Evolutionary conservation across 2,329 filamentous ascomycete genomes (phyloP).

Genomic region (Cercospora zeae-maydis): DNA sequence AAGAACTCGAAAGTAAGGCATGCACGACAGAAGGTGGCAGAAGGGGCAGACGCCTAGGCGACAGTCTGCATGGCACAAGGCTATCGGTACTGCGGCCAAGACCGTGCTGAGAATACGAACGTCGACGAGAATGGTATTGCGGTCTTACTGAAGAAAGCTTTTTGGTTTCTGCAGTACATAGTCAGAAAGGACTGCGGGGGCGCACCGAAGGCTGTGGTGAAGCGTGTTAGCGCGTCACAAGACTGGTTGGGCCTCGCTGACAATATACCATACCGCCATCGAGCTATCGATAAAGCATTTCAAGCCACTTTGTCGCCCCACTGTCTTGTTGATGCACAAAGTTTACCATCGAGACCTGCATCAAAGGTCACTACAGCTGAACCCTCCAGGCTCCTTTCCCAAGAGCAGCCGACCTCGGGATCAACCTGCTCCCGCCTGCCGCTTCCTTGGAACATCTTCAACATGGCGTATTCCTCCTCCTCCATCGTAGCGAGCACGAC

Average conservation of each 20-base stretch:
- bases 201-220: background rate
- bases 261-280: background rate
- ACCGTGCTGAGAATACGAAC: background rate
- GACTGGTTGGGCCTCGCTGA: background rate
- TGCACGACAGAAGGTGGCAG: background rate
- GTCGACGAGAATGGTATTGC: background rate
- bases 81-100: background rate
- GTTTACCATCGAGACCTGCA: background rate
- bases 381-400: background rate
- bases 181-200: background rate
- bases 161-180: background rate
- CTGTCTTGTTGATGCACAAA: background rate
- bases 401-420: too few relatives aligned
- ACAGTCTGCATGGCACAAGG: background rate
- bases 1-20: background rate
- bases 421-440: background rate
- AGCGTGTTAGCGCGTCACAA: background rate
- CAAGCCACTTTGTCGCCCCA: background rate
- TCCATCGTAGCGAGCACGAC: conserved; percentile 5
- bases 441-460: background rate
- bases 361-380: background rate
- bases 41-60: background rate
- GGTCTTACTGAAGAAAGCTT: background rate
- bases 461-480: conserved; percentile 5
- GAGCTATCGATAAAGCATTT: background rate